phyloP scores from a whole-genome alignment of 2,329 filamentous ascomycete species.

The Xylaria sp. region DNA sequence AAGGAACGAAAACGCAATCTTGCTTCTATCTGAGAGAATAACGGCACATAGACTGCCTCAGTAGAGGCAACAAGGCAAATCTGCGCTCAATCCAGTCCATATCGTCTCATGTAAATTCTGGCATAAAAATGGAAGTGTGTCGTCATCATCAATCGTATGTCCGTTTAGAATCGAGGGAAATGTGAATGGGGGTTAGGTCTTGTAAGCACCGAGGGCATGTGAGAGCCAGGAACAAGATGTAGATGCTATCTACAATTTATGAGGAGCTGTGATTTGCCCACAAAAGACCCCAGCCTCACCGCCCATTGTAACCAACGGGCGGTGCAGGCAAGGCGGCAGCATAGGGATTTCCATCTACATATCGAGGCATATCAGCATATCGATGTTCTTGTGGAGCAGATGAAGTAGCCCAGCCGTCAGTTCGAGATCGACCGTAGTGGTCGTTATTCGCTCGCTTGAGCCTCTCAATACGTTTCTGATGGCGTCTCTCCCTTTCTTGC shows the following conservation, averaged over 20 bases:
- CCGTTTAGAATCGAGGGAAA: constrained; percentile 35
- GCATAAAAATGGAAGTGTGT: constrained; percentile 34
- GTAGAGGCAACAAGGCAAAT: constrained; percentile 37
- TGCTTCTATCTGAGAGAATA: constrained; percentile 44
- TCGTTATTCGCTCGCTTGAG: constrained; percentile 46
- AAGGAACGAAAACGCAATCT: constrained; percentile 37
- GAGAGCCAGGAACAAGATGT: constrained; percentile 17
- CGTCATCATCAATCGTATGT: constrained; percentile 42
- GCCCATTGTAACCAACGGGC: constrained; percentile 54
- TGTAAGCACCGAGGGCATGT: background rate
- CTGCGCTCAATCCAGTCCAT: constrained; percentile 29
- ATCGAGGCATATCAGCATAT: constrained; percentile 59
- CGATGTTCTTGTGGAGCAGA: constrained; percentile 54
- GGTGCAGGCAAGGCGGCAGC: constrained; percentile 57
- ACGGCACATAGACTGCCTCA: constrained; percentile 34
- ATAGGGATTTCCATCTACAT: constrained; percentile 62
- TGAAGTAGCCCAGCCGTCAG: constrained; percentile 59
- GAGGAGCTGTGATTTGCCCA: background rate
- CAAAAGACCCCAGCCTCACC: constrained; percentile 43
- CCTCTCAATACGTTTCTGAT: constrained; percentile 59
- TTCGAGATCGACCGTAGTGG: constrained; percentile 54
- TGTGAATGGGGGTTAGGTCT: background rate
- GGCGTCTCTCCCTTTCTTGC: constrained; percentile 61
- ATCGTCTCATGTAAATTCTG: constrained; percentile 35
- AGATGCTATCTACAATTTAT: constrained; percentile 29